Percentiles rank a stretch among this genome's conserved stretches.
phyloP scores from a whole-genome alignment of 345 rosid species.

The Abelmoschus esculentus region DNA sequence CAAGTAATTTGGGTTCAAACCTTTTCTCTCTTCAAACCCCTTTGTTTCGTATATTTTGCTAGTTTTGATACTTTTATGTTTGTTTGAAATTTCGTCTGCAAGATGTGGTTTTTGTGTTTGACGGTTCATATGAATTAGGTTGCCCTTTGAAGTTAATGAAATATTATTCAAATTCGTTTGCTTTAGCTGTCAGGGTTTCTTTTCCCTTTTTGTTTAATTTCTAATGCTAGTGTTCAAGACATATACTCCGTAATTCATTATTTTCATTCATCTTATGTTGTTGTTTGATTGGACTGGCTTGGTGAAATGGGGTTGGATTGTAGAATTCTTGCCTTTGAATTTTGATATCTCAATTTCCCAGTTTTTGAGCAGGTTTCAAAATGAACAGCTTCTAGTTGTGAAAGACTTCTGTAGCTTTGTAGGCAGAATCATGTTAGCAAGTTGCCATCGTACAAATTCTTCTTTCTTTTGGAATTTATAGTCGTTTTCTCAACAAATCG shows the following conservation, averaged over 20 bases:
- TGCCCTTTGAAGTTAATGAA: neutral
- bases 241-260: neutral
- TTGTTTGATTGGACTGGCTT: neutral
- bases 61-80: neutral
- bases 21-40: neutral
- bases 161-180: neutral
- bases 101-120: neutral
- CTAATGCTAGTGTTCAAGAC: neutral
- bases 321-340: neutral
- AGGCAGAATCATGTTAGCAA: neutral
- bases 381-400: neutral
- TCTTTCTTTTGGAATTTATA: conserved; percentile 6
- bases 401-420: neutral
- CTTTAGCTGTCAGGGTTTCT: neutral
- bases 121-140: neutral
- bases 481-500: neutral
- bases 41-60: neutral
- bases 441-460: neutral
- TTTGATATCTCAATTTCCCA: neutral
- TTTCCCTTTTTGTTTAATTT: neutral
- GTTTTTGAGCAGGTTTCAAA: neutral
- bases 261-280: neutral
- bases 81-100: neutral
- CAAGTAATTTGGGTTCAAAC: conserved; percentile 35
- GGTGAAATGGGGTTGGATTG: neutral